A percentile compares a stretch with the other conserved stretches of the same genome.
phyloP scores from a whole-genome alignment of 257 asterid species.

The Fraxinus americana region DNA sequence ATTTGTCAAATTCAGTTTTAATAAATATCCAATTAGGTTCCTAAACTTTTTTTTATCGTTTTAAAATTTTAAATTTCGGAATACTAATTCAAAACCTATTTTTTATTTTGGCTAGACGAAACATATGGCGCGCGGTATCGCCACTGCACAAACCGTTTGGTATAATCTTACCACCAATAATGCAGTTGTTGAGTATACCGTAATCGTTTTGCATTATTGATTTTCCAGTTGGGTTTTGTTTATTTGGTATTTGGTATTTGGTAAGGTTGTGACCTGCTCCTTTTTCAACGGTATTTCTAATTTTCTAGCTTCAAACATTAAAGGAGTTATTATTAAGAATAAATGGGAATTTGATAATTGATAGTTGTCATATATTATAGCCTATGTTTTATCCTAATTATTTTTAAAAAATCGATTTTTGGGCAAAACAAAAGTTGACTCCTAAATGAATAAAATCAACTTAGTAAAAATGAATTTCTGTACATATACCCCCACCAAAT shows the following conservation, averaged over 20 bases:
- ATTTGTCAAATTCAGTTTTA: too few relatives aligned
- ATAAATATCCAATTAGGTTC: too few relatives aligned
- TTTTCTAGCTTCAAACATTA: neutral
- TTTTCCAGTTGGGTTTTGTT: neutral
- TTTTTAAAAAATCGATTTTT: too few relatives aligned
- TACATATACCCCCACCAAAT: too few relatives aligned
- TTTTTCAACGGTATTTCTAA: neutral
- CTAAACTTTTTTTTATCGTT: too few relatives aligned
- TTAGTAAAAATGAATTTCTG: too few relatives aligned
- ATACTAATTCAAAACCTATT: too few relatives aligned
- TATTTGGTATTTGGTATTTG: neutral
- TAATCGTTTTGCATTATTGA: constrained; percentile 30
- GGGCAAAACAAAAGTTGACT: too few relatives aligned
- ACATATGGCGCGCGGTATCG: constrained; percentile 49
- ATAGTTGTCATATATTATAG: neutral
- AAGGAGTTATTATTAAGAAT: neutral
- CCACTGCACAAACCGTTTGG: constrained; percentile 22
- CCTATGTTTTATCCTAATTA: too few relatives aligned
- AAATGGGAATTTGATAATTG: neutral
- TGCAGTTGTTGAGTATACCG: constrained; percentile 37
- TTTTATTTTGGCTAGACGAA: too few relatives aligned
- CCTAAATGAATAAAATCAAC: too few relatives aligned
- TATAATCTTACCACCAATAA: constrained; percentile 19
- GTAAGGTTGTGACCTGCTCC: neutral
- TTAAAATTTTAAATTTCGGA: too few relatives aligned